Percentiles rank a stretch among this genome's conserved stretches.
These are phyloP conservation scores for Pleurotus citrinopileatus DNA, from an alignment of 768 basidiomycete genomes.

Conservation along the genomic window DNA sequence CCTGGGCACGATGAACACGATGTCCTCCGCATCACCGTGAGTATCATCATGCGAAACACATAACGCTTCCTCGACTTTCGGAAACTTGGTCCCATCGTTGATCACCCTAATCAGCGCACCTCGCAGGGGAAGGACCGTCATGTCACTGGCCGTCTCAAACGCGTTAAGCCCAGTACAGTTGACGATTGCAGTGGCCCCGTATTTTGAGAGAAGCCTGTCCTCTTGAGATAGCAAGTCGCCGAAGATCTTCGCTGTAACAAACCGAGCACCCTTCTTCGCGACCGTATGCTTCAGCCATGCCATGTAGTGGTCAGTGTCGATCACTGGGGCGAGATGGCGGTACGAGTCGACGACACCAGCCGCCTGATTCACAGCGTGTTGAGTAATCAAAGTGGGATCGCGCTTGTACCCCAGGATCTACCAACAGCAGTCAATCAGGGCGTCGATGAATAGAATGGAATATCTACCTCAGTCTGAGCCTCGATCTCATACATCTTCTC, in stretches of 20 bases:
- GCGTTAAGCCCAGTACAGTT: slow-evolving; percentile 33
- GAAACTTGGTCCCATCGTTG: slow-evolving; percentile 32
- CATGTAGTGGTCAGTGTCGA: too few relatives aligned
- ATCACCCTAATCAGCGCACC: slow-evolving; percentile 33
- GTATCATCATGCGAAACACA: slow-evolving; percentile 30
- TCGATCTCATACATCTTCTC: slow-evolving; percentile 27
- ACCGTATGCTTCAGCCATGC: slow-evolving; percentile 25
- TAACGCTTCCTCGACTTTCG: slow-evolving; percentile 28
- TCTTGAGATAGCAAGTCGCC: slow-evolving; percentile 28
- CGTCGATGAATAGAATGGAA: too few relatives aligned
- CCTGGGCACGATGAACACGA: slow-evolving; percentile 33
- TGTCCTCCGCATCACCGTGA: slow-evolving; percentile 25
- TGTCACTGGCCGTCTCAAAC: slow-evolving; percentile 28
- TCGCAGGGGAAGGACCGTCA: slow-evolving; percentile 31
- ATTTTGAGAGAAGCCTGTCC: slow-evolving; percentile 21
- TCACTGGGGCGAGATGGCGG: slow-evolving; percentile 28
- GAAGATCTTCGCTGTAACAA: slow-evolving; percentile 25
- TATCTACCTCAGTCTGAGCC: slow-evolving; percentile 3
- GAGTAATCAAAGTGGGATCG: slow-evolving; percentile 17
- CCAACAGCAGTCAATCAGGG: too few relatives aligned
- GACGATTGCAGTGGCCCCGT: slow-evolving; percentile 28
- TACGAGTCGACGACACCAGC: slow-evolving; percentile 32
- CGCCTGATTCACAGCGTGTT: slow-evolving; percentile 24
- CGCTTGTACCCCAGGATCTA: slow-evolving; percentile 23
- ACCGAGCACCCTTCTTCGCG: slow-evolving; percentile 23